phyloP scores from a whole-genome alignment of 768 basidiomycete species.

The Lentinula raphanica region DNA sequence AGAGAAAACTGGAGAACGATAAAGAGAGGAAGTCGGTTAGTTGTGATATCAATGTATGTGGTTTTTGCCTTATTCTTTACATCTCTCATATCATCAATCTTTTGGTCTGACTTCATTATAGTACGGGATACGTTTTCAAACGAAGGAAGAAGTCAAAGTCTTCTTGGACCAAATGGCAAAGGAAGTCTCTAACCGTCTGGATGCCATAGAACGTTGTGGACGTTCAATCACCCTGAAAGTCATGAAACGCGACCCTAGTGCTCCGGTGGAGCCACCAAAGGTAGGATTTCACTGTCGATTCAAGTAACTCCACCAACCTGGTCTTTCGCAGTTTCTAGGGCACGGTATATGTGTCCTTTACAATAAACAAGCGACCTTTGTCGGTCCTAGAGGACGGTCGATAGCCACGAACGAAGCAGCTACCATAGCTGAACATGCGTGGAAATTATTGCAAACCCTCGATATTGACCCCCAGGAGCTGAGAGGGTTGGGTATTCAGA shows the following conservation, averaged over 20 bases:
- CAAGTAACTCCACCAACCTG: conserved; percentile 3
- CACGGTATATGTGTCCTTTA: conserved; percentile 83
- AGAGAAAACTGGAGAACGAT: conserved; percentile 72
- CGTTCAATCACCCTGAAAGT: conserved; percentile 79
- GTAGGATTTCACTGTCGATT: conserved; percentile 29
- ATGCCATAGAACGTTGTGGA: conserved; percentile 64
- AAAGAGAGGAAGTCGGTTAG: conserved; percentile 88
- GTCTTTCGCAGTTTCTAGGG: conserved; percentile 70
- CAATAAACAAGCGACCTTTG: conserved; percentile 65
- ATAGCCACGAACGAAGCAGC: conserved; percentile 65
- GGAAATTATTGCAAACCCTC: conserved; percentile 67
- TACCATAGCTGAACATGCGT: conserved; percentile 72
- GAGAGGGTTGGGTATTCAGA: conserved; percentile 88
- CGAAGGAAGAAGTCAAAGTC: conserved; percentile 70
- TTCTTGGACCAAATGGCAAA: conserved; percentile 74
- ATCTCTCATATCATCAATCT: neutral
- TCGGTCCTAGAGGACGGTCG: conserved; percentile 47
- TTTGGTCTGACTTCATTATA: conserved; percentile 21
- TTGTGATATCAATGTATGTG: conserved; percentile 88
- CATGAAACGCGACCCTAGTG: conserved; percentile 79
- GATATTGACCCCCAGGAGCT: conserved; percentile 80
- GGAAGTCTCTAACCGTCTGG: conserved; percentile 71
- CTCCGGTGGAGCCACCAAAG: conserved; percentile 89
- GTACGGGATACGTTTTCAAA: conserved; percentile 95
- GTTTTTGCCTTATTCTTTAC: neutral